phyloP scores from a whole-genome alignment of 768 basidiomycete genomes.

The Daedalea quercina region DNA sequence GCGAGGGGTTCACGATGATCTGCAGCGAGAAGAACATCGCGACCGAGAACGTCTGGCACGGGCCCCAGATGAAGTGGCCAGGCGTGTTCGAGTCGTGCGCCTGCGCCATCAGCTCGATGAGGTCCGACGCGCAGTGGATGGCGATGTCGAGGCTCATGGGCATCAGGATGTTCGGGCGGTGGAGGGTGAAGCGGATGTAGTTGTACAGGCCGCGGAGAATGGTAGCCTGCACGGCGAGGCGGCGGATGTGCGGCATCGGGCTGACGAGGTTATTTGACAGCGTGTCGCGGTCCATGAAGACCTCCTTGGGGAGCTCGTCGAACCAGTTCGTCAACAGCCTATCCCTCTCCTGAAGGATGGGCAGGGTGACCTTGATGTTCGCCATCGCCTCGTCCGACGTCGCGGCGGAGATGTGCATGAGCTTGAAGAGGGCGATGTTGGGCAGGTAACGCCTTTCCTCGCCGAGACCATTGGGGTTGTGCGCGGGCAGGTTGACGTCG shows the following conservation, averaged over 20 bases:
- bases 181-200: slow-evolving; percentile 80
- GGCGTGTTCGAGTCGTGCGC: slow-evolving; percentile 62
- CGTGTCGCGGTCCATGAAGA: slow-evolving; percentile 70
- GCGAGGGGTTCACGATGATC: slow-evolving; percentile 72
- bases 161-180: slow-evolving; percentile 60
- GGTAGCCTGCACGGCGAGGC: slow-evolving; percentile 74
- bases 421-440: slow-evolving; percentile 66
- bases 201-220: slow-evolving; percentile 73
- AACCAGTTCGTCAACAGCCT: slow-evolving; percentile 67
- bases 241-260: slow-evolving; percentile 45
- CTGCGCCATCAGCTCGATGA: slow-evolving; percentile 73
- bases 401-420: slow-evolving; percentile 74
- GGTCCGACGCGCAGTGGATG: slow-evolving; percentile 67
- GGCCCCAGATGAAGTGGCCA: slow-evolving; percentile 80
- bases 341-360: slow-evolving; percentile 67
- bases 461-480: slow-evolving; percentile 48
- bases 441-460: slow-evolving; percentile 55
- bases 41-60: slow-evolving; percentile 79
- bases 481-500: slow-evolving; percentile 67
- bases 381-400: slow-evolving; percentile 83
- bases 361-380: slow-evolving; percentile 65
- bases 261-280: slow-evolving; percentile 70
- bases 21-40: slow-evolving; percentile 93
- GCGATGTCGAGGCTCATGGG: slow-evolving; percentile 58
- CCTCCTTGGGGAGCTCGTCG: slow-evolving; percentile 64